phyloP scores from a whole-genome alignment of 1,139 yeast species.

The Yamadazyma atmosphaerica region DNA sequence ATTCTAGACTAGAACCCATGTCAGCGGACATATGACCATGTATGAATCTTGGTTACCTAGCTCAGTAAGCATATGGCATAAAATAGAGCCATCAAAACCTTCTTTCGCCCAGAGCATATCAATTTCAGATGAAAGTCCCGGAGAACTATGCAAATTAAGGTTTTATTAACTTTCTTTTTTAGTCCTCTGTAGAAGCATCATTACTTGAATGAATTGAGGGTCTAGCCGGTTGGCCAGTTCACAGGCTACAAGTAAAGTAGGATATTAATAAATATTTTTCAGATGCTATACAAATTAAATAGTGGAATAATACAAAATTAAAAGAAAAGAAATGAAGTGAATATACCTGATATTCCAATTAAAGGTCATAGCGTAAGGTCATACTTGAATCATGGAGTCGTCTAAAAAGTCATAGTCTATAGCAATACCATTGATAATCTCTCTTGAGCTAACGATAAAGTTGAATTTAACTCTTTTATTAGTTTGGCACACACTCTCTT shows the following conservation, averaged over 20 bases:
- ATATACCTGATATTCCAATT: background rate
- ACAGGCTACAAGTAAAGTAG: background rate
- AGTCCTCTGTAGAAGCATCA: too few relatives aligned
- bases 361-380: background rate
- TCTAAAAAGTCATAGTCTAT: constrained; percentile 48
- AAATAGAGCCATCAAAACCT: too few relatives aligned
- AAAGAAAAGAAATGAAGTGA: background rate
- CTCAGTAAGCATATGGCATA: too few relatives aligned
- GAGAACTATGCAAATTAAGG: background rate
- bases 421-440: constrained; percentile 41
- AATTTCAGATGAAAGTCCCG: background rate
- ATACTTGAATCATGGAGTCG: constrained; percentile 17
- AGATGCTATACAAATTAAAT: background rate
- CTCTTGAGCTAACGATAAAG: constrained; percentile 43
- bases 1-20: too few relatives aligned
- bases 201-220: too few relatives aligned
- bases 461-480: constrained; percentile 38
- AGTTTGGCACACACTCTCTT: constrained; percentile 4
- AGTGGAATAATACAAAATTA: background rate
- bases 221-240: too few relatives aligned
- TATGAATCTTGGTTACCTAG: too few relatives aligned
- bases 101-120: background rate
- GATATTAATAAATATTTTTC: background rate
- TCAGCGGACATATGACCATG: too few relatives aligned
- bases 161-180: too few relatives aligned